These are phyloP conservation scores for Zymoseptoria crescenta DNA, from an alignment of 2,329 filamentous ascomycete species.

Conservation along the genomic window DNA sequence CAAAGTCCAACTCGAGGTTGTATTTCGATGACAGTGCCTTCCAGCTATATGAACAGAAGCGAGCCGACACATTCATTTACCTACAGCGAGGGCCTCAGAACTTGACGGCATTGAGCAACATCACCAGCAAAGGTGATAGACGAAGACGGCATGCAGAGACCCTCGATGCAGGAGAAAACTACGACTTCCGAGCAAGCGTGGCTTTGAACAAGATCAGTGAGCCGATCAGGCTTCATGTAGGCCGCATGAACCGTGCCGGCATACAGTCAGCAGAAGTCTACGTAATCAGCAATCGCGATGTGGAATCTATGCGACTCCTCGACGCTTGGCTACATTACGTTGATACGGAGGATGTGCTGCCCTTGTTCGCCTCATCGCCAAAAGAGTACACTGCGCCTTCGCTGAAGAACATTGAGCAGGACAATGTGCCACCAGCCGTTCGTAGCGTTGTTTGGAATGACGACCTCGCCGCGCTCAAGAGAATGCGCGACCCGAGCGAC, in stretches of 20 bases:
- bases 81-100: background rate
- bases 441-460: background rate
- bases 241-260: conserved; percentile 1
- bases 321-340: conserved; percentile 3
- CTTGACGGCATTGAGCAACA: background rate
- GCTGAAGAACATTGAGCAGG: background rate
- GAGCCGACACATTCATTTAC: conserved; percentile 1
- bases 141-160: background rate
- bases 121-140: background rate
- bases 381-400: background rate
- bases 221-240: conserved; percentile 1
- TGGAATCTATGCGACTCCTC: conserved; percentile 4
- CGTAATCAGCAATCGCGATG: conserved; percentile 5
- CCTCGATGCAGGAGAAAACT: background rate
- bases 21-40: conserved; percentile 1
- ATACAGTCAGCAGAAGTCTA: conserved; percentile 3
- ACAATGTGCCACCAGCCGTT: background rate
- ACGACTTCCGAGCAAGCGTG: conserved; percentile 3
- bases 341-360: conserved; percentile 1
- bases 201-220: conserved; percentile 2
- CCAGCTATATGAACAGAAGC: conserved; percentile 2
- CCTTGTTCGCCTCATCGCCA: background rate
- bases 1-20: background rate
- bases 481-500: background rate
- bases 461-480: background rate